A percentile compares a stretch with the other conserved stretches of the same genome.
phyloP scores from a whole-genome alignment of 1,284 basidiomycete species.

The Sparassis latifolia region DNA sequence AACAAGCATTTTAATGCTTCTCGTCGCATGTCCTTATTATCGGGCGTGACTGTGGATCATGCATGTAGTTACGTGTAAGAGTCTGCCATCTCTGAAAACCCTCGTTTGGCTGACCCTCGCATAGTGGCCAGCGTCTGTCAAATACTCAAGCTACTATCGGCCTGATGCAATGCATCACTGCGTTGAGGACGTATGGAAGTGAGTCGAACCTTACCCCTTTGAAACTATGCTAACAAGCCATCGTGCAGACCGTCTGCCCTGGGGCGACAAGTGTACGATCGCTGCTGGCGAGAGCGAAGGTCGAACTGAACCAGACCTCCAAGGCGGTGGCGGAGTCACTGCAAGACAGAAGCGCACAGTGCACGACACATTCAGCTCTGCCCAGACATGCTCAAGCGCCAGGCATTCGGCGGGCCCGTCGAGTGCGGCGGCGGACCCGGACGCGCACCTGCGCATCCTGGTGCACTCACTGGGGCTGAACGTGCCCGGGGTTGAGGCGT shows the following conservation, averaged over 20 bases:
- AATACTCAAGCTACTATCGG: conserved; percentile 64
- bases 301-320: conserved; percentile 42
- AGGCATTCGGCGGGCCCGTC: conserved; percentile 26
- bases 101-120: conserved; percentile 6
- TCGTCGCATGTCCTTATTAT: too few species aligned
- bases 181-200: conserved; percentile 70
- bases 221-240: conserved; percentile 27
- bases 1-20: conserved; percentile 14
- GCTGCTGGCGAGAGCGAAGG: conserved; percentile 62
- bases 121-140: conserved; percentile 60
- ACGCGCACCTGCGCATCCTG: conserved; percentile 54
- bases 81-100: not conserved
- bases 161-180: conserved; percentile 60
- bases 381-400: conserved; percentile 39
- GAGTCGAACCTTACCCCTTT: conserved; percentile 10
- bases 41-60: conserved; percentile 46
- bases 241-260: conserved; percentile 50
- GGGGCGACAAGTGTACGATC: conserved; percentile 66
- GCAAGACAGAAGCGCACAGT: conserved; percentile 53
- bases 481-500: conserved; percentile 52
- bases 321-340: conserved; percentile 23
- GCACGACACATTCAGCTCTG: conserved; percentile 58
- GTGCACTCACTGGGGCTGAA: conserved; percentile 66
- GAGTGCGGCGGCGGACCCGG: conserved; percentile 39
- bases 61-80: conserved; percentile 69